These are phyloP conservation scores for Fusarium sp. DNA, from an alignment of 2,329 filamentous ascomycete genomes.

Conservation along the genomic window DNA sequence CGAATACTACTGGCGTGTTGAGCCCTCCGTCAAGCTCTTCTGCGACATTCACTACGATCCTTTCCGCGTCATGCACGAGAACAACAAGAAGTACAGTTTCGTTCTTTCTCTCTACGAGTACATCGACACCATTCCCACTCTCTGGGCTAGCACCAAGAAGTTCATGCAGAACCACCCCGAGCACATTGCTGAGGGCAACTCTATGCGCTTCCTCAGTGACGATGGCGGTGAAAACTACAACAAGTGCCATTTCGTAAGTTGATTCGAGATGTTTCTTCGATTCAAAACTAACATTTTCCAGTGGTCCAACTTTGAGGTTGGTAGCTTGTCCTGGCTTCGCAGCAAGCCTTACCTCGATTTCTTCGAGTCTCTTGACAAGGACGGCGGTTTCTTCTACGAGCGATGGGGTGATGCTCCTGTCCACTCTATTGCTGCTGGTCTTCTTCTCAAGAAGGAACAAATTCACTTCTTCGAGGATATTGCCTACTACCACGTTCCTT, in stretches of 20 bases:
- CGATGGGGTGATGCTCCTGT: slow-evolving; percentile 98
- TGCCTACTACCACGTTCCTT: slow-evolving; percentile 96
- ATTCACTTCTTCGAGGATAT: slow-evolving; percentile 99
- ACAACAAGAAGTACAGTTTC: slow-evolving; percentile 98
- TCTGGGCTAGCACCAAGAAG: slow-evolving; percentile 95
- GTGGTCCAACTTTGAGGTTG: slow-evolving; percentile 99
- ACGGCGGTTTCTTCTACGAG: slow-evolving; percentile 99
- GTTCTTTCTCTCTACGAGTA: slow-evolving; percentile 97
- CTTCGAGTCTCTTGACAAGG: slow-evolving; percentile 87
- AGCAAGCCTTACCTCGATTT: slow-evolving; percentile 90
- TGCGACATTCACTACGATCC: slow-evolving; percentile 96
- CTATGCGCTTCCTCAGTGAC: slow-evolving; percentile 90
- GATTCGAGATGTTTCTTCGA: background rate
- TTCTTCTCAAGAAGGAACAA: slow-evolving; percentile 91
- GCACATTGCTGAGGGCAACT: slow-evolving; percentile 85
- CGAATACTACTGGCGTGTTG: slow-evolving; percentile 99
- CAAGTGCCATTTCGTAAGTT: slow-evolving; percentile 91
- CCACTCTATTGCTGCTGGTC: slow-evolving; percentile 92
- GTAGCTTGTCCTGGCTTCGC: slow-evolving; percentile 92
- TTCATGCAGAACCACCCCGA: slow-evolving; percentile 93
- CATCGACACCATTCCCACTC: slow-evolving; percentile 91
- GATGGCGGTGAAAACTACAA: slow-evolving; percentile 94
- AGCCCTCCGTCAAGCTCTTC: slow-evolving; percentile 95
- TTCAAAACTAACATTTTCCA: slow-evolving; percentile 52
- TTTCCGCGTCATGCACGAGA: slow-evolving; percentile 95